Conservation (phyloP, 1,284 basidiomycete species). For the Moesziomyces parantarcticus region DNA sequence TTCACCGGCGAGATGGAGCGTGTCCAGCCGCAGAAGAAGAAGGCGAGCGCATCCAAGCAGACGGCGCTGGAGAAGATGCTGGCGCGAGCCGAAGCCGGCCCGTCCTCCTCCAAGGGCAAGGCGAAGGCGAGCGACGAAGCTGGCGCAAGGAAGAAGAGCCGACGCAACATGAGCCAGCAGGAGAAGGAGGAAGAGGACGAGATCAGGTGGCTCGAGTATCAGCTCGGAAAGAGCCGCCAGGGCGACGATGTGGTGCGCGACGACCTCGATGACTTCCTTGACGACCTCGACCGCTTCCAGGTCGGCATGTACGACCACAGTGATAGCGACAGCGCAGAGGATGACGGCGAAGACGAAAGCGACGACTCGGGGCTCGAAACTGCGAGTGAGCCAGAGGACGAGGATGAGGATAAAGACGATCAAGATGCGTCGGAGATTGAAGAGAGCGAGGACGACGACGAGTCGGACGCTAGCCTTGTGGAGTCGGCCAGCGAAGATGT, state of each 20-base stretch:
- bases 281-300: slow-evolving; percentile 58
- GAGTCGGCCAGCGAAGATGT: neutral
- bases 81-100: slow-evolving; percentile 25
- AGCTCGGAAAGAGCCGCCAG: slow-evolving; percentile 42
- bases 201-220: slow-evolving; percentile 65
- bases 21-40: slow-evolving; percentile 7
- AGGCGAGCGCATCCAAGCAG: slow-evolving; percentile 16
- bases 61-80: slow-evolving; percentile 49
- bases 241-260: slow-evolving; percentile 45
- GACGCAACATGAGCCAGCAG: slow-evolving; percentile 43
- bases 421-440: neutral
- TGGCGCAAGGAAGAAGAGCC: slow-evolving; percentile 30
- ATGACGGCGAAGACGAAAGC: slow-evolving; percentile 7
- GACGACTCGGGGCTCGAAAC: slow-evolving; percentile 17
- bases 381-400: slow-evolving; percentile 9
- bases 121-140: slow-evolving; percentile 9
- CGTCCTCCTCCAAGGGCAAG: slow-evolving; percentile 19
- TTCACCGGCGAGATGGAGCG: slow-evolving; percentile 43
- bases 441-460: slow-evolving; percentile 2
- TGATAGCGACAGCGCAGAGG: slow-evolving; percentile 13
- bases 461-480: too few relatives aligned
- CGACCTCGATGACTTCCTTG: slow-evolving; percentile 57
- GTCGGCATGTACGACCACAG: slow-evolving; percentile 47
- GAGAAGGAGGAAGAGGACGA: slow-evolving; percentile 66
- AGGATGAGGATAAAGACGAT: slow-evolving; percentile 10